These are phyloP conservation scores for Cercospora berteroae DNA, from an alignment of 2,329 filamentous ascomycete genomes.

Conservation along the genomic window DNA sequence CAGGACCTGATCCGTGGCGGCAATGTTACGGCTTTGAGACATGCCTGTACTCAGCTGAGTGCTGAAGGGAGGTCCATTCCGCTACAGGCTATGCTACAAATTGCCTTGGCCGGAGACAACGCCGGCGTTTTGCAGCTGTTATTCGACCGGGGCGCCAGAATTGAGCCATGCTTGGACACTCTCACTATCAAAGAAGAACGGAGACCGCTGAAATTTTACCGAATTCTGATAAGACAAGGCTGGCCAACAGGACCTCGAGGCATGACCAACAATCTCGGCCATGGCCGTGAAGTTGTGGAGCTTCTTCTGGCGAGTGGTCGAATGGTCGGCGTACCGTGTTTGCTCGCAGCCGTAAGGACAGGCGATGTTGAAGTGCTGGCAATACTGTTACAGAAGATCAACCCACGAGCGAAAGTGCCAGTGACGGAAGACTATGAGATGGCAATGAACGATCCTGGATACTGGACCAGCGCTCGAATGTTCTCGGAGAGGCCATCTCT, in stretches of 20 bases:
- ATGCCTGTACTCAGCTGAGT: not conserved
- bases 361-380: constrained; percentile 15
- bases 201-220: constrained; percentile 11
- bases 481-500: constrained; percentile 15
- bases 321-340: constrained; percentile 14
- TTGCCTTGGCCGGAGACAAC: not conserved
- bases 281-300: constrained; percentile 15
- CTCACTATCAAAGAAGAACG: constrained; percentile 7
- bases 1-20: not conserved
- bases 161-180: constrained; percentile 9
- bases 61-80: not conserved
- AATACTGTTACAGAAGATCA: constrained; percentile 11
- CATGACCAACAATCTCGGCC: constrained; percentile 14
- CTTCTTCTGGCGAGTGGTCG: constrained; percentile 13
- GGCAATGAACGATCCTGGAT: constrained; percentile 12
- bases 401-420: constrained; percentile 18
- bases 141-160: constrained; percentile 6
- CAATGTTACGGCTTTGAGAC: not conserved
- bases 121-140: constrained; percentile 7
- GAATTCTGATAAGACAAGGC: constrained; percentile 6
- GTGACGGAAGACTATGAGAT: constrained; percentile 10
- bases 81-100: constrained; percentile 13
- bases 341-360: constrained; percentile 10
- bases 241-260: constrained; percentile 16
- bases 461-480: constrained; percentile 16